phyloP scores from a whole-genome alignment of 352 stramenopile genomes.

The Bremia lactucae region DNA sequence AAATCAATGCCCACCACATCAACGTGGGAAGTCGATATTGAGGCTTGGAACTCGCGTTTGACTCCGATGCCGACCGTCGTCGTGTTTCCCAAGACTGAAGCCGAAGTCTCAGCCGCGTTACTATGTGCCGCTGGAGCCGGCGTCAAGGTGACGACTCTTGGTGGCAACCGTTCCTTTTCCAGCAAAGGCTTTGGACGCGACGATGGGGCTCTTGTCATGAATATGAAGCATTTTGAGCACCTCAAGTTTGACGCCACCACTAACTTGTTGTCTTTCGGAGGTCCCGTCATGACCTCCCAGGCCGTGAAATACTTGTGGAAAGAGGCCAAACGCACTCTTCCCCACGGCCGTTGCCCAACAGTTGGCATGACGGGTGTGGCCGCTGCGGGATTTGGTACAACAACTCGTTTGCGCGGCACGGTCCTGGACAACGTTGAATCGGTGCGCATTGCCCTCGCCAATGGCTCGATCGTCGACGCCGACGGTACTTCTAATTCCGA shows the following conservation, averaged over 20 bases:
- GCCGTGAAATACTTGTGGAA: conserved; percentile 1
- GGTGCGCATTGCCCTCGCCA: background rate
- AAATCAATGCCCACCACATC: background rate
- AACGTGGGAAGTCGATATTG: background rate
- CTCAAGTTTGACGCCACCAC: background rate
- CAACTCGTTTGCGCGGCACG: background rate
- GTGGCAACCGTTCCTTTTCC: conserved; percentile 1
- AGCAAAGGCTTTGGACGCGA: background rate
- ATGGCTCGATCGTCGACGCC: background rate
- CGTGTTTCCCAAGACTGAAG: background rate
- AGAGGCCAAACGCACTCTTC: background rate
- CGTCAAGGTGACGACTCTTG: background rate
- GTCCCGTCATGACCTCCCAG: conserved; percentile 1
- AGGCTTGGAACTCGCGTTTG: conserved; percentile 1
- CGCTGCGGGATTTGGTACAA: conserved; percentile 1
- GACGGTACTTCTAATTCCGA: background rate
- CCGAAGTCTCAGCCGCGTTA: background rate
- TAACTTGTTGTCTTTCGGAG: background rate
- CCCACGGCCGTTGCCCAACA: background rate
- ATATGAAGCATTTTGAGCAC: background rate
- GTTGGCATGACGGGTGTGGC: conserved; percentile 1
- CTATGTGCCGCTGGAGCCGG: background rate
- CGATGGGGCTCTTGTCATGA: background rate
- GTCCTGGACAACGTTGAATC: conserved; percentile 1
- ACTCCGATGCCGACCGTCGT: background rate